phyloP scores from a whole-genome alignment of 257 asterid genomes.

The Mentha longifolia region DNA sequence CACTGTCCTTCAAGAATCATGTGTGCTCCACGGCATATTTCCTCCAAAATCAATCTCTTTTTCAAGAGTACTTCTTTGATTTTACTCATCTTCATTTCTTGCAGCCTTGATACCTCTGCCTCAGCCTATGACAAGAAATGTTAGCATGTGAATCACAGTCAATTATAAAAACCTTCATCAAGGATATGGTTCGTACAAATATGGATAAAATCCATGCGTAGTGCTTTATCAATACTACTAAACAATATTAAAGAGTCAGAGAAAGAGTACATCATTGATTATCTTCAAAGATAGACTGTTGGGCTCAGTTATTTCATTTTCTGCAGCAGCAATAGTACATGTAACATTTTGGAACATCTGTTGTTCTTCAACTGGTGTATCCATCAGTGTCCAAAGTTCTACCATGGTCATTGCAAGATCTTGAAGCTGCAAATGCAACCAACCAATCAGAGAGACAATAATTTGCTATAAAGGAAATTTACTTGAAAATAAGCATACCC shows the following conservation, averaged over 20 bases:
- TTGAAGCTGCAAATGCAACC: conserved; percentile 65
- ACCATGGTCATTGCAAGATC: conserved; percentile 79
- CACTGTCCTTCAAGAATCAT: conserved; percentile 60
- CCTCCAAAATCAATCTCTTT: conserved; percentile 67
- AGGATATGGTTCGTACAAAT: not conserved
- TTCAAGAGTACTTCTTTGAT: conserved; percentile 79
- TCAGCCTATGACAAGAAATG: conserved; percentile 64
- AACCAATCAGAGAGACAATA: conserved; percentile 24
- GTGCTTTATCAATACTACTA: not conserved
- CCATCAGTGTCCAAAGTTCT: conserved; percentile 93
- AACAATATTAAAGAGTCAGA: not conserved
- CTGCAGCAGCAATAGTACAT: conserved; percentile 67
- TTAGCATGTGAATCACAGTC: conserved; percentile 19
- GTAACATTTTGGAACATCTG: conserved; percentile 64
- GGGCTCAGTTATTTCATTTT: conserved; percentile 68
- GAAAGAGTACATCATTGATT: conserved; percentile 53
- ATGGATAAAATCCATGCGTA: not conserved
- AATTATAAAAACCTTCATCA: conserved; percentile 3
- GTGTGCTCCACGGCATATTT: conserved; percentile 73
- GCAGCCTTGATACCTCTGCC: conserved; percentile 71
- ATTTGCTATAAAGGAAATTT: conserved; percentile 7
- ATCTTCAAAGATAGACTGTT: conserved; percentile 62
- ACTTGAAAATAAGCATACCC: conserved; percentile 44
- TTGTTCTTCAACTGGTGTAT: conserved; percentile 78
- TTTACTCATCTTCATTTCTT: conserved; percentile 69